Evolutionary conservation across 2,329 filamentous ascomycete genomes (phyloP), one percentile per base, ranked within the genome.

Genomic region (Penicillium sp.): DNA sequence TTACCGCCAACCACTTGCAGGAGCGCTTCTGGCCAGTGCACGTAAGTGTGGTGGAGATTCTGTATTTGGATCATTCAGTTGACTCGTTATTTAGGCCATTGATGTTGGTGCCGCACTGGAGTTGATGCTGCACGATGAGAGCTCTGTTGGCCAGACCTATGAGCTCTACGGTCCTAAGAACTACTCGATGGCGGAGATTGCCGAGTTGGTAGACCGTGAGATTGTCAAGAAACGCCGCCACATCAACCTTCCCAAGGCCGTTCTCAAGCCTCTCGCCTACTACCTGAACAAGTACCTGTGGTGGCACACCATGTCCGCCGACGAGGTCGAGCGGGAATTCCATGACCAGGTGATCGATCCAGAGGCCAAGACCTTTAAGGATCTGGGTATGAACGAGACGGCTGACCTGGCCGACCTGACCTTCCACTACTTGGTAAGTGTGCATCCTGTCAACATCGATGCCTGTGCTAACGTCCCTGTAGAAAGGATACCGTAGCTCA

Each of bases 81-180:
- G 27, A 36, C 39, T 4, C 20, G 9, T n/a, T 25, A n/a, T 35
- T 8, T 49, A 88, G 84, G 85, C 79, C 30, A 89, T 92, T 56
- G 92, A 98, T 62, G 84, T 98, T 31, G 90, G 86, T 44, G 76
- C 80, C 56, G 92, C 88, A 32, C 78, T 98, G 10, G 89, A 96
- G 70, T 73, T 76, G 55, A 95, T 98, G 78, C 75, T 88, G 41
- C 84, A 87, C 60, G 89, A 96, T 59, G 92, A 98, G 66, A 84
- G 68, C 58, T 96, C 92, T 12, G 87, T 84, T 6, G 82, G 82
- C 7, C 81, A 96, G 69, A 98, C 90, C 0, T 98, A 77, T 57
- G 92, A 98, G 70, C 82, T 98, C 11, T 95, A 87, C 66, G 92
- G 92, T 2, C 90, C 92, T 30, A 92, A 83, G 67, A 78, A 95